phyloP scores from a whole-genome alignment of 164 flowering plant species.

The Sextonia rubra region DNA sequence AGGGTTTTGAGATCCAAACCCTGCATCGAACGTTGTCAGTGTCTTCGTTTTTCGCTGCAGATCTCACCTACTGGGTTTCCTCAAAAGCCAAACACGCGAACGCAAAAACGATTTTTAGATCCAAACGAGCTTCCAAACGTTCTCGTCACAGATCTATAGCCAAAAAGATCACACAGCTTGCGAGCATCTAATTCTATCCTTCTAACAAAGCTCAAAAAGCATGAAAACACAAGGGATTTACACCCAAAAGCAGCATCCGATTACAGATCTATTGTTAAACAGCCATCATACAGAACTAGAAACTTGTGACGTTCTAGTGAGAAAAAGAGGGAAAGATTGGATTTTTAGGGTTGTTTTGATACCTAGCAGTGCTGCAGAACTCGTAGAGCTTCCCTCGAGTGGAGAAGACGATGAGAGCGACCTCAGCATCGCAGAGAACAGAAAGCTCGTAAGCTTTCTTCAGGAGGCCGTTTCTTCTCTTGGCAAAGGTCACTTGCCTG shows the following conservation, averaged over 20 bases:
- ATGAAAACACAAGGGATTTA: background rate
- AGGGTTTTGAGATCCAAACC: background rate
- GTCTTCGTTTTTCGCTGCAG: background rate
- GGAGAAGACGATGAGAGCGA: constrained; percentile 26
- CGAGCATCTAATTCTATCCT: background rate
- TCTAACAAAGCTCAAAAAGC: background rate
- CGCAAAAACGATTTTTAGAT: background rate
- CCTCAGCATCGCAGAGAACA: constrained; percentile 24
- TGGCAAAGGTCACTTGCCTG: constrained; percentile 19
- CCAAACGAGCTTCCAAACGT: background rate
- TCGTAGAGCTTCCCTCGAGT: constrained; percentile 23
- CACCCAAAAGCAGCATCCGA: background rate
- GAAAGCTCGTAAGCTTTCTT: constrained; percentile 24
- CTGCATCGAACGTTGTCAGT: background rate
- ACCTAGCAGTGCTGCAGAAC: constrained; percentile 24
- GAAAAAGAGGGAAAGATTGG: background rate
- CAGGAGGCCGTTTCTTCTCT: constrained; percentile 17
- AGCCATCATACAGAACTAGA: too few relatives aligned
- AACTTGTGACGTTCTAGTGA: too few relatives aligned
- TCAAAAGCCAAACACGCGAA: too few relatives aligned
- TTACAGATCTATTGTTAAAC: background rate
- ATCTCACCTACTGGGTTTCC: too few relatives aligned
- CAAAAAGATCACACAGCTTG: background rate
- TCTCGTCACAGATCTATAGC: background rate
- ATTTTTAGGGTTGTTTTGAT: background rate